Evolutionary conservation across 2,329 filamentous ascomycete genomes (phyloP).

Genomic region (Lachnellula cervina): DNA sequence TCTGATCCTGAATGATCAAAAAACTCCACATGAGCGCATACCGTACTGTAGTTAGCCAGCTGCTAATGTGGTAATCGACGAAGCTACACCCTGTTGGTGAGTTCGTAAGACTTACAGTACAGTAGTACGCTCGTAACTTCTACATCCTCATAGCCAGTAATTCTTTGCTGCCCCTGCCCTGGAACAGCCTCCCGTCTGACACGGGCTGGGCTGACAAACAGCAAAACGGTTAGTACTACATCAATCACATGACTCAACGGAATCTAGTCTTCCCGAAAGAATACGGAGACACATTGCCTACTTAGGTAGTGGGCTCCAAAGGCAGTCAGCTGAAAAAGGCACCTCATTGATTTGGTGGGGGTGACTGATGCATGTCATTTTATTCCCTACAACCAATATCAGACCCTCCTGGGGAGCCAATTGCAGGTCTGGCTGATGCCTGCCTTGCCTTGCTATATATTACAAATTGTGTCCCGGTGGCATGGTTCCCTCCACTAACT

Average conservation of each 20-base stretch:
- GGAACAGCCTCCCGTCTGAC: not conserved
- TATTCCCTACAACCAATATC: not conserved
- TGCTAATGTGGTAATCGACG: not conserved
- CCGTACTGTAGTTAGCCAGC: too few relatives aligned
- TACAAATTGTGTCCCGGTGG: not conserved
- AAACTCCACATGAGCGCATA: too few relatives aligned
- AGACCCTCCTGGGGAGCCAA: not conserved
- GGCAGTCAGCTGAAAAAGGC: not conserved
- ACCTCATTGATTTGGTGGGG: not conserved
- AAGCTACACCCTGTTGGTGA: not conserved
- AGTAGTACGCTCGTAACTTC: not conserved
- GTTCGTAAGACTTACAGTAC: not conserved
- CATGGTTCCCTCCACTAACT: constrained; percentile 13
- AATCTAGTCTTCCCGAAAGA: too few relatives aligned
- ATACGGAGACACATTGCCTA: too few relatives aligned
- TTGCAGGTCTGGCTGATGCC: not conserved
- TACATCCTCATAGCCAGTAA: not conserved
- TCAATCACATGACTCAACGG: not conserved
- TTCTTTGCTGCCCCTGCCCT: not conserved
- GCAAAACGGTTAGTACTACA: not conserved
- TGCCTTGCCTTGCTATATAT: constrained; percentile 8
- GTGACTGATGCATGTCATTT: not conserved
- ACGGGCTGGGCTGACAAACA: too few relatives aligned
- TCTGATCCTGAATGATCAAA: too few relatives aligned
- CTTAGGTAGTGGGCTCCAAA: not conserved